Evolutionary conservation across 225 moss, liverwort and hornwort genomes (phyloP), one percentile per base, ranked within the genome.

Genomic region (Lunularia cruciata): DNA sequence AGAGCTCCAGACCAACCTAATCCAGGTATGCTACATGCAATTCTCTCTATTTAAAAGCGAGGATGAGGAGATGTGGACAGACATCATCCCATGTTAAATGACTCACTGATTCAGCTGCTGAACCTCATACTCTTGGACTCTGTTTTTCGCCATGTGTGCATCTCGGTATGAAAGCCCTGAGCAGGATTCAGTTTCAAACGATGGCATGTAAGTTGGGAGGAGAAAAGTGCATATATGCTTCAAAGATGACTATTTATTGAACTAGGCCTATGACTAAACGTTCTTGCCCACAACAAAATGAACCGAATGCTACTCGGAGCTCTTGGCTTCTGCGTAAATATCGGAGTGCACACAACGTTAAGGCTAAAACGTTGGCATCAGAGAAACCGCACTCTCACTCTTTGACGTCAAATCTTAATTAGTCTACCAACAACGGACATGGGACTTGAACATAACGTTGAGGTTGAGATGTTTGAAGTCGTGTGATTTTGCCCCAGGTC

Each of bases 161-260:
- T 81, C 81, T 15, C 81, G 69, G 48, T 58, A 77, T 4, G 72
- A 67, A 20, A 81, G 73, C 26, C 81, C 81, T 81, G 65, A 15
- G 53, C 10, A 45, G 32, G 13, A 40, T 40, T 13, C 6, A 6
- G 6, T 40, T 13, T 6, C 40, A 16, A 30, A 13, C 12, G 3
- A 27, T 6, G 19, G n/a, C n/a, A 9, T 12, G 8, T 13, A 6
- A 45, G 8, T 0, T 9, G 3, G 7, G 42, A 1, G 6, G 13
- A 8, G 6, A n/a, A 26, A 19, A 45, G 18, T 4, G 33, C 9
- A 26, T 10, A 43, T 2, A 1, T 5, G 28, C 7, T 43, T 49
- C 18, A 49, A 49, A 16, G 3, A 43, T 6, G 16, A 16, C 43
- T 34, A 40, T 40, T 40, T 40, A 40, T 6, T 6, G 40, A 40